Conservation (phyloP, 179 eudicot genomes). For the Beta corolliflora region DNA sequence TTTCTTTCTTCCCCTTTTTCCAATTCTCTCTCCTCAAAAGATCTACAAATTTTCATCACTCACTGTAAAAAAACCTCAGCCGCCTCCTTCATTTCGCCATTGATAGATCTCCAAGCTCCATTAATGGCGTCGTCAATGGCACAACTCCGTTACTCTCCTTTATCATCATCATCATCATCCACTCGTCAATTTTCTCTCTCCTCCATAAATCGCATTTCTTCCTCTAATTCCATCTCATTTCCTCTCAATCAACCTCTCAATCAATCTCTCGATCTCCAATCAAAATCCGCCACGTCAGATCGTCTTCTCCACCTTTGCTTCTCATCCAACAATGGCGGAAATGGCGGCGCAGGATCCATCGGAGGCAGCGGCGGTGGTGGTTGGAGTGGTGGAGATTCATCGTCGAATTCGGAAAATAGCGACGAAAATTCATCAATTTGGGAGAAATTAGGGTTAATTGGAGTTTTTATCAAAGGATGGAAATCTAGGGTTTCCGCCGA, state of each 20-base stretch:
- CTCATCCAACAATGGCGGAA: constrained; percentile 28
- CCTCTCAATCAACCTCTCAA: background rate
- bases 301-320: background rate
- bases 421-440: constrained; percentile 17
- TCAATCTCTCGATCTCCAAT: constrained; percentile 7
- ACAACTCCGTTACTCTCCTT: background rate
- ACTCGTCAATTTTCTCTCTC: constrained; percentile 10
- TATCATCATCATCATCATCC: background rate
- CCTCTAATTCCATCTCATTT: constrained; percentile 8
- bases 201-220: background rate
- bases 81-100: background rate
- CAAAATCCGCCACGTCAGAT: constrained; percentile 7
- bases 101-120: constrained; percentile 2
- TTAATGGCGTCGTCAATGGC: constrained; percentile 6
- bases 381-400: constrained; percentile 38
- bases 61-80: background rate
- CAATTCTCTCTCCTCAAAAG: background rate
- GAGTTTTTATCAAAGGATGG: constrained; percentile 72
- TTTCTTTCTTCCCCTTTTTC: background rate
- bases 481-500: constrained; percentile 77
- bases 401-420: constrained; percentile 5
- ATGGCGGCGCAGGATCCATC: constrained; percentile 37
- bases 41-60: background rate
- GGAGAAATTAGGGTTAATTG: constrained; percentile 51
- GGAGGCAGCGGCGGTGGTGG: constrained; percentile 33